Base-by-base conservation (phyloP, 176 grass and related monocot species). In the Urochloa ruziziensis region DNA sequence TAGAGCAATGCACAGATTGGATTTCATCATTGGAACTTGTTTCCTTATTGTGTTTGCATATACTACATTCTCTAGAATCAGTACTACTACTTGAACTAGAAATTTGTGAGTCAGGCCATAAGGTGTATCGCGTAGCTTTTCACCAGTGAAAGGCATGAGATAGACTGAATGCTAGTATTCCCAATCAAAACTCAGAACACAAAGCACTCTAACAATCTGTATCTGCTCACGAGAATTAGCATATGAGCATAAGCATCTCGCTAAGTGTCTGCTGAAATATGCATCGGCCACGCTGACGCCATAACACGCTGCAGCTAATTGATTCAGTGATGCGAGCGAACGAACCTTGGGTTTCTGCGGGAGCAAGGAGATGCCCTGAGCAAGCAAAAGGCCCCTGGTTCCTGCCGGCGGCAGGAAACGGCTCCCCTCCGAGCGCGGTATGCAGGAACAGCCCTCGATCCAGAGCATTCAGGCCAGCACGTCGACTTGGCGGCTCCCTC, bases 291-390 rank as follows among this genome's bases (percentile, higher is more conserved):
- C 48, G 49, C 8, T 6, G 8, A n/a, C 30, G n/a, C 23, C 10
- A 72, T 7, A 47, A 59, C 46, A 82, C 47, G 57, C 2, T 51
- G 30, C 18, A 40, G 4, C 40, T 70, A 52, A 19, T 33, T 34
- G 2, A 49, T 74, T 43, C 1, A 7, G 69, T 52, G 24, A 7
- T 47, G 36, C 43, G 19, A 39, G n/a, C n/a, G n/a, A n/a, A 30
- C 33, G 27, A 53, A 56, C 87, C 87, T 89, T 32, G 32, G 54
- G 33, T 52, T 75, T 16, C 15, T 53, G 19, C 15, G 21, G 52
- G 70, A 76, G 53, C 77, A 23, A 77, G 88, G 78, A 30, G 77
- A 37, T 53, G 54, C 8, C 34, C 33, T 48, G 27, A 73, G 66
- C 65, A 77, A 76, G 54, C 44, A 14, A 30, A 47, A 35, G 77